These are phyloP conservation scores for Eimeria brunetti DNA, from an alignment of 169 alveolate genomes.

Conservation along the genomic window DNA sequence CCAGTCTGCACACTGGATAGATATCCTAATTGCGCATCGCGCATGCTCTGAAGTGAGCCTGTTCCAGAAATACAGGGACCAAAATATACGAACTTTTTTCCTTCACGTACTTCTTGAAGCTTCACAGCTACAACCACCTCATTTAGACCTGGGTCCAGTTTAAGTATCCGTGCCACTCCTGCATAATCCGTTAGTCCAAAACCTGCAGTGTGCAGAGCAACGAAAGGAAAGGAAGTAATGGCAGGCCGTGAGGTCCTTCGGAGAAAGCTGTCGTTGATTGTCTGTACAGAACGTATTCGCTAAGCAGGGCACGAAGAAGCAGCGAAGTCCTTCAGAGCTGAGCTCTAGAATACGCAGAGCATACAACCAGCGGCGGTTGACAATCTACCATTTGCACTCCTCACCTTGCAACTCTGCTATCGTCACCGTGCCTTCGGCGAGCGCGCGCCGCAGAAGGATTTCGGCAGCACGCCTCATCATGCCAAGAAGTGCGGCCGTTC, in stretches of 20 bases:
- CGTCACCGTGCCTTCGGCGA: conserved; percentile 42
- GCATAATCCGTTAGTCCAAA: conserved; percentile 59
- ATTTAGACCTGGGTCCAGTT: conserved; percentile 49
- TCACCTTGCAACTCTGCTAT: conserved; percentile 58
- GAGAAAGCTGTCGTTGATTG: neutral
- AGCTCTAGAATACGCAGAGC: neutral
- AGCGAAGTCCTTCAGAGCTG: neutral
- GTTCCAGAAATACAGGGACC: neutral
- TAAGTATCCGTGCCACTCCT: conserved; percentile 60
- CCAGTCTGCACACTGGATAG: neutral
- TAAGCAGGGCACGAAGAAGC: neutral
- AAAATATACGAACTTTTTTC: neutral
- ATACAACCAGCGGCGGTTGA: neutral
- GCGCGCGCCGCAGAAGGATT: conserved; percentile 57
- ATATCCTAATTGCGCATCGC: neutral
- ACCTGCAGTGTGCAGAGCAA: conserved; percentile 2
- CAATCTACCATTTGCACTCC: neutral
- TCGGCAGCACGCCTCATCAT: conserved; percentile 33
- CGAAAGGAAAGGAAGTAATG: neutral
- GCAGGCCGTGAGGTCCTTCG: neutral
- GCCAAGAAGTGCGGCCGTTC: neutral
- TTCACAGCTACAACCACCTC: conserved; percentile 66
- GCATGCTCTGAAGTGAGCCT: neutral
- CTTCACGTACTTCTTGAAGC: conserved; percentile 68
- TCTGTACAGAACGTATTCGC: neutral